Evolutionary conservation across 805 yeast genomes (phyloP), one percentile per base, ranked within the genome.

Genomic region (Nakazawaea molendinolei): DNA sequence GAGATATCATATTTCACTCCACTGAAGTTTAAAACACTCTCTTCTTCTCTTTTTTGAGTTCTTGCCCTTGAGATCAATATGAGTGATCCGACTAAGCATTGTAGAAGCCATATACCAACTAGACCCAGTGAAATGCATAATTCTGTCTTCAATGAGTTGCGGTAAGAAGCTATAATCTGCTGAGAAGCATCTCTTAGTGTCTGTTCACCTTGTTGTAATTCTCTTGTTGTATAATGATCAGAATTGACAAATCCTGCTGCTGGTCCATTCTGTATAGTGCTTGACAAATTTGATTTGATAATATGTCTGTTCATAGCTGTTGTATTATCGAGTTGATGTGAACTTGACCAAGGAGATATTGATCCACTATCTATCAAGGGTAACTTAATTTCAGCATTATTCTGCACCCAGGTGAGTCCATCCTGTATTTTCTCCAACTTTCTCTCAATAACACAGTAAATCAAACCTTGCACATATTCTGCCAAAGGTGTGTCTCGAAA

Each of bases 391-490:
- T 74, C 64, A 3, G 87, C 65, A 43, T 83, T 64, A 23, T 79
- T 61, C 46, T 79, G 65, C 2, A 87, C 60, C 97, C 97, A 92
- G 2, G 78, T 70, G 37, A 89, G 57, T 0, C 94, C 97, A 21
- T 71, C 51, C 44, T 83, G 83, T 3, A 86, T 62, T 16, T 69
- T 65, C 10, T 65, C 65, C 5, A 90, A 54, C 48, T 90, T 92
- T 33, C 80, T 65, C 13, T 85, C 90, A 25, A 92, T 64, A 3
- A 85, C 74, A 60, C 98, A 90, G 22, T 79, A 76, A 4, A 89
- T 82, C 0, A 86, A 75, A 0, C 79, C 68, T 20, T 69, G 66
- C 31, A 86, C 65, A 0, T 94, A 83, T 1, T 53, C 52, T 31
- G 76, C 72, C 8, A 90, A 58, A 1, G 82, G 71, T 0, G 97